Evolutionary conservation across 2,329 filamentous ascomycete genomes (phyloP), one percentile per base, ranked within the genome.

Genomic region (Ceratocystis diversiconidia): DNA sequence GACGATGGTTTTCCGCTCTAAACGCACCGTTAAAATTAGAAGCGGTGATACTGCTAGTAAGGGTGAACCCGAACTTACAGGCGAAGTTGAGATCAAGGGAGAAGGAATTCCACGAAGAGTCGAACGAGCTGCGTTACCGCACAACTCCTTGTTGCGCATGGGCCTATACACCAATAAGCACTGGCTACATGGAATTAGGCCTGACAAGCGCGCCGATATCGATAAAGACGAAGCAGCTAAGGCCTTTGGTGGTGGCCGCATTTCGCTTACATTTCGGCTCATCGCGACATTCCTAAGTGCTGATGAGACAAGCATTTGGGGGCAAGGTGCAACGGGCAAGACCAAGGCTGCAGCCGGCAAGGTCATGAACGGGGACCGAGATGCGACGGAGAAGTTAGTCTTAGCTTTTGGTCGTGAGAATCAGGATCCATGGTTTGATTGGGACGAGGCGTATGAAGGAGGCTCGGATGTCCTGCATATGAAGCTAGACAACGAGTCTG

Each of bases 151-250:
- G 69, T 91, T 92, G 72, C 81, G 88, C 60, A 86, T 97, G 74
- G 92, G 92, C 2, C 79, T 90, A 19, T 73, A 79, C 48, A 95
- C 91, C 0, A 99, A 99, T 72, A 84, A 82, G 76, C 82, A 85
- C 70, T 97, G 92, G 90, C 81, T 96, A 10, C 94, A 99, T 76
- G 86, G 86, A n/a, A 96, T 99, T 73, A 86, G 88, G 62, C 85
- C 88, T 55, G 94, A 99, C 75, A 95, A 92, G 73, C 84, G 94
- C 30, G 77, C 82, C 0, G 75, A 78, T 0, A 75, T 78, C 1
- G 87, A 92, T 69, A 92, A 92, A 74, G 80, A 82, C 0, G 70
- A 78, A 0, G 82, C 82, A 5, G 92, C 97, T 73, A 80, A 85
- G 50, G 87, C 88, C 0, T 90, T 83, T 71, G 78, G 78, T 5